Percentiles rank a stretch among this genome's conserved stretches.
Evolutionary conservation across 148 eudicot genomes (phyloP).

Genomic region (Persicaria tinctoria): DNA sequence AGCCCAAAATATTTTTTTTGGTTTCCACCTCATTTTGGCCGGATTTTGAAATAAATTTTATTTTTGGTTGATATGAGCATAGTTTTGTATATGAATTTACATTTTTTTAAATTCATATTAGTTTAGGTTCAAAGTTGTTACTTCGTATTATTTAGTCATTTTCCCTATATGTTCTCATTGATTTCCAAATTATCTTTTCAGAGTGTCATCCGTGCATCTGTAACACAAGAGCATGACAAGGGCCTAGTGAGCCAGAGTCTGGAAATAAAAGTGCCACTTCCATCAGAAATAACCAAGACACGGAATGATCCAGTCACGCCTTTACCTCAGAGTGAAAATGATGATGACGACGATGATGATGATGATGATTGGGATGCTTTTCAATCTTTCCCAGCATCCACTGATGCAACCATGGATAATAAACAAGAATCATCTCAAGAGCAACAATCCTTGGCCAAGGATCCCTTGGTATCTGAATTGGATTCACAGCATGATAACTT

Average conservation of each 20-base stretch:
- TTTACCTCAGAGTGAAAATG: slow-evolving; percentile 16
- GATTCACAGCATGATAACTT: slow-evolving; percentile 17
- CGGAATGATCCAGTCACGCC: slow-evolving; percentile 21
- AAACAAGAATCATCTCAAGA: slow-evolving; percentile 14
- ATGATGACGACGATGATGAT: slow-evolving; percentile 22
- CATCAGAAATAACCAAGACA: slow-evolving; percentile 34
- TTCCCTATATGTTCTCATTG: too few relatives aligned
- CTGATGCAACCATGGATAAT: slow-evolving; percentile 31
- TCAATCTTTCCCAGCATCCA: slow-evolving; percentile 81
- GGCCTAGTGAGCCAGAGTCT: slow-evolving; percentile 35
- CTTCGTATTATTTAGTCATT: too few relatives aligned
- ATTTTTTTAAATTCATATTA: too few relatives aligned
- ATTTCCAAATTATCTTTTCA: slow-evolving; percentile 25
- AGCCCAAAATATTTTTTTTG: too few relatives aligned
- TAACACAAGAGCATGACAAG: slow-evolving; percentile 59
- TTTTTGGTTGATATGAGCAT: too few relatives aligned
- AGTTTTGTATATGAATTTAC: too few relatives aligned
- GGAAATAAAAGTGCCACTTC: slow-evolving; percentile 67
- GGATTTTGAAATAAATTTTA: too few relatives aligned
- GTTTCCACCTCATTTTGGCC: too few relatives aligned
- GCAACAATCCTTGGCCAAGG: slow-evolving; percentile 19
- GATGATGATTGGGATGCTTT: slow-evolving; percentile 97
- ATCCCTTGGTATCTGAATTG: slow-evolving; percentile 21
- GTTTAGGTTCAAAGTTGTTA: too few relatives aligned
- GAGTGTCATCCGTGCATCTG: slow-evolving; percentile 90